Evolutionary conservation across 441 rosid genomes (phyloP).

Genomic region (Oxalis stricta): DNA sequence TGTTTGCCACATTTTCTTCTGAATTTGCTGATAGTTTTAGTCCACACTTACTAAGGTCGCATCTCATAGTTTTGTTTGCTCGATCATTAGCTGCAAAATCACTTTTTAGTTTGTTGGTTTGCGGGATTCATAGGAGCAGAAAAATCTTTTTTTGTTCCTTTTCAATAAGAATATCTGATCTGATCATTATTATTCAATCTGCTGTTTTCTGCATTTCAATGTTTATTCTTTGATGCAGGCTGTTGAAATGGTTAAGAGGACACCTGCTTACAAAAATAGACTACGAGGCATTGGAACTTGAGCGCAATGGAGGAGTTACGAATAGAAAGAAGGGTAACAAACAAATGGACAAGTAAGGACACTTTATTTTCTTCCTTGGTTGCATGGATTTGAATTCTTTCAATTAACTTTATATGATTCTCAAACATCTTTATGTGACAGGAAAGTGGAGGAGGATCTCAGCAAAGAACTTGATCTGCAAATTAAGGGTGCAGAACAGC

Average conservation of each 20-base stretch:
- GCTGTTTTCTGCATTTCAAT: neutral
- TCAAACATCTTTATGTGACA: constrained; percentile 13
- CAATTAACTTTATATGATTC: neutral
- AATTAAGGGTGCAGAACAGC: constrained; percentile 81
- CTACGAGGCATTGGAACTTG: constrained; percentile 73
- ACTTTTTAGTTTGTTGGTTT: too few relatives aligned
- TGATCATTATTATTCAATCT: neutral
- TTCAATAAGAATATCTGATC: neutral
- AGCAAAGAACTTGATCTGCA: constrained; percentile 84
- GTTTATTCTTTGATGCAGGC: constrained; percentile 35
- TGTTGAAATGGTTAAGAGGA: constrained; percentile 69
- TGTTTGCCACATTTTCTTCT: neutral
- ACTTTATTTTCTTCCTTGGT: neutral
- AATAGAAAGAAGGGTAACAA: constrained; percentile 67
- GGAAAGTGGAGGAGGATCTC: constrained; percentile 78
- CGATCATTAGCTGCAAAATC: neutral
- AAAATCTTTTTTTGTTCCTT: too few relatives aligned
- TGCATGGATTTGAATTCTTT: neutral
- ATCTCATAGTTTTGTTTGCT: too few relatives aligned
- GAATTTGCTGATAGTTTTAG: neutral
- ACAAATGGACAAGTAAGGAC: constrained; percentile 64
- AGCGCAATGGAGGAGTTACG: constrained; percentile 63
- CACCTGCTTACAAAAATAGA: constrained; percentile 90
- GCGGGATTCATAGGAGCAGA: too few relatives aligned
- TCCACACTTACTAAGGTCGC: neutral